Conservation (phyloP, 495 filamentous ascomycete genomes). For the Astrothelium subdiscretum region DNA sequence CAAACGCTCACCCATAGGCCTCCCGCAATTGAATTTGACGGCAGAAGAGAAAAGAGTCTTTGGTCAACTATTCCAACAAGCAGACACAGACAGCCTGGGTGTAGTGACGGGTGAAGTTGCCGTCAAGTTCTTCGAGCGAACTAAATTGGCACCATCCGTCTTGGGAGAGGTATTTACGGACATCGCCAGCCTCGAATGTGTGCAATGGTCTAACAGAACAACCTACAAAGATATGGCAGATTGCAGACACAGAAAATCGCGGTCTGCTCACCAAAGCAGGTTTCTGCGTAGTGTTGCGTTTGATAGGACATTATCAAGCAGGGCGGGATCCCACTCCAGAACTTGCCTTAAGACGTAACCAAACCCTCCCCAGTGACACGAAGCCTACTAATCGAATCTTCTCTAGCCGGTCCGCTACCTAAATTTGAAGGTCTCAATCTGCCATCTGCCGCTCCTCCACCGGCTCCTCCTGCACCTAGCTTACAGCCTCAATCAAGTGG, state of each 20-base stretch:
- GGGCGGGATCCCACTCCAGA: conserved; percentile 69
- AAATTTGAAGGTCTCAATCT: conserved; percentile 70
- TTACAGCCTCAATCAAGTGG: conserved; percentile 56
- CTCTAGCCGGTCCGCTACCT: conserved; percentile 68
- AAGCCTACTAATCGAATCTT: conserved; percentile 15
- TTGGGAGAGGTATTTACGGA: conserved; percentile 64
- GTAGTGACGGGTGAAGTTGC: conserved; percentile 93
- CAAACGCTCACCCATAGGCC: conserved; percentile 27
- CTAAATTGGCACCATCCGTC: conserved; percentile 66
- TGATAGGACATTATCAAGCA: conserved; percentile 93
- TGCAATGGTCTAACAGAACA: neutral
- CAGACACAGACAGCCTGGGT: conserved; percentile 80
- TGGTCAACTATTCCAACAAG: conserved; percentile 77
- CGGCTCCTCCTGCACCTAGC: conserved; percentile 39
- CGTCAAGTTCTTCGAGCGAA: conserved; percentile 97
- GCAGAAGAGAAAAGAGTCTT: conserved; percentile 88
- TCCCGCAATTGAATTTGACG: conserved; percentile 73
- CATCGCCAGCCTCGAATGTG: neutral
- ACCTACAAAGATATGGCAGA: conserved; percentile 82
- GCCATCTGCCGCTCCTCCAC: conserved; percentile 30
- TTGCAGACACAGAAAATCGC: conserved; percentile 91
- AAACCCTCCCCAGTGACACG: neutral
- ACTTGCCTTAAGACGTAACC: conserved; percentile 54
- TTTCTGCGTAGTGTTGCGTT: conserved; percentile 79
- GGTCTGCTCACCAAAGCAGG: conserved; percentile 84